phyloP scores from a whole-genome alignment of 2,329 filamentous ascomycete species.

The Trichoderma oligosporum region DNA sequence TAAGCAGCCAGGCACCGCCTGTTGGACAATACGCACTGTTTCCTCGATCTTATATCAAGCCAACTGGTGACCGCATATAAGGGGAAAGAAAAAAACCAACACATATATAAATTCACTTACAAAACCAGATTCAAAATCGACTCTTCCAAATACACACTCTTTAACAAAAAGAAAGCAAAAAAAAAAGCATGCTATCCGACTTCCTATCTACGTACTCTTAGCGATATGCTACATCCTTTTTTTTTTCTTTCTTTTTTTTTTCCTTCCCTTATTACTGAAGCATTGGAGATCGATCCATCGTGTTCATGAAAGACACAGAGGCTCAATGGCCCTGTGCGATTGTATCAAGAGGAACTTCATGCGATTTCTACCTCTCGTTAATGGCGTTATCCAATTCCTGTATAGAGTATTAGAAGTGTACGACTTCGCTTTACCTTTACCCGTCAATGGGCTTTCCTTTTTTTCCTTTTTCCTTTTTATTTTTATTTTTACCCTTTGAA shows the following conservation, averaged over 20 bases:
- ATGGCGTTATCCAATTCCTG: constrained; percentile 9
- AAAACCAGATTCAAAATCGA: neutral
- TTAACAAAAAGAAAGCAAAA: too few relatives aligned
- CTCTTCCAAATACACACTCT: neutral
- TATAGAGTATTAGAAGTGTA: constrained; percentile 13
- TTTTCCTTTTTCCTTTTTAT: too few relatives aligned
- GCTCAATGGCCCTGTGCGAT: neutral
- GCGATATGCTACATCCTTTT: constrained; percentile 6
- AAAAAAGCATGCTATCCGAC: constrained; percentile 10
- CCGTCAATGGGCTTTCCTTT: constrained; percentile 39
- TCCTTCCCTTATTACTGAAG: too few relatives aligned
- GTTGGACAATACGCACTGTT: constrained; percentile 48
- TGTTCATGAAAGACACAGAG: neutral
- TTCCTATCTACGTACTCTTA: constrained; percentile 11
- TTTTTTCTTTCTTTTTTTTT: neutral
- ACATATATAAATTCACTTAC: neutral
- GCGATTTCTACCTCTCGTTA: constrained; percentile 9
- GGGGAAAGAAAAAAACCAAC: neutral
- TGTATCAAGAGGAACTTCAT: neutral
- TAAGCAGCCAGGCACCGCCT: constrained; percentile 41
- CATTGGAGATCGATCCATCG: too few relatives aligned
- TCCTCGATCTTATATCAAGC: constrained; percentile 36
- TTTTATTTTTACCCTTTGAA: too few relatives aligned
- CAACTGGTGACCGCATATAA: constrained; percentile 34
- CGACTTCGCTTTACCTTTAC: constrained; percentile 49